These are phyloP conservation scores for Skeletonema costatum DNA, from an alignment of 108 stramenopile genomes.

Conservation along the genomic window DNA sequence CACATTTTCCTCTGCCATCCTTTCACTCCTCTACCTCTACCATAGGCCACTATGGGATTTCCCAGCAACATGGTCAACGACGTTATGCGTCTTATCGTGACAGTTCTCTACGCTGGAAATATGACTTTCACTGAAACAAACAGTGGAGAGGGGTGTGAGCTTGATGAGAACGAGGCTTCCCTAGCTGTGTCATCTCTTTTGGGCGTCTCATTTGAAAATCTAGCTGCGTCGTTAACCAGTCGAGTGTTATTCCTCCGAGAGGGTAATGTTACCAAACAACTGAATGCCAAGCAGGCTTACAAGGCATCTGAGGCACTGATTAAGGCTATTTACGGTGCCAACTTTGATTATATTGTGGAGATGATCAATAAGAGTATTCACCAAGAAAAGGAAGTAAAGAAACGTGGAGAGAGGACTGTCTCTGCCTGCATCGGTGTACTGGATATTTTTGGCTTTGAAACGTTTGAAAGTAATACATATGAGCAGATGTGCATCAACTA, in stretches of 20 bases:
- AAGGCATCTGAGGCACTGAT: conserved; percentile 88
- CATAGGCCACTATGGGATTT: conserved; percentile 73
- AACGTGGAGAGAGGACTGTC: conserved; percentile 33
- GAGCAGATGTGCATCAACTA: conserved; percentile 96
- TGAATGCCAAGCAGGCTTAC: conserved; percentile 62
- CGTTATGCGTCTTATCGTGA: conserved; percentile 58
- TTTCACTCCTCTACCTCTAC: conserved; percentile 26
- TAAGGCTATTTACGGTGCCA: conserved; percentile 86
- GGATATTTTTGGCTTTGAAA: conserved; percentile 98
- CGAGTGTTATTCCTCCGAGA: conserved; percentile 53
- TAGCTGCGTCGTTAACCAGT: conserved; percentile 60
- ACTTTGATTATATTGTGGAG: conserved; percentile 76
- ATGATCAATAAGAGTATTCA: conserved; percentile 54
- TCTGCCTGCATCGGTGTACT: conserved; percentile 90
- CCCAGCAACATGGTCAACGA: conserved; percentile 43
- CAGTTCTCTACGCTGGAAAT: conserved; percentile 75
- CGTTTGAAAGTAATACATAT: conserved; percentile 86
- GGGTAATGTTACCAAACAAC: conserved; percentile 54
- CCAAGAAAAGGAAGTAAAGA: conserved; percentile 31
- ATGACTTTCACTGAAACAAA: conserved; percentile 59
- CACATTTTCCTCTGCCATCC: neutral
- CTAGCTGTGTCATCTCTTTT: conserved; percentile 62
- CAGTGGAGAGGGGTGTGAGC: conserved; percentile 46
- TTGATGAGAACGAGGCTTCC: conserved; percentile 49
- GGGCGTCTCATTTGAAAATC: conserved; percentile 54